These are phyloP conservation scores for Neurospora pannonica DNA, from an alignment of 495 filamentous ascomycete species.

Conservation along the genomic window DNA sequence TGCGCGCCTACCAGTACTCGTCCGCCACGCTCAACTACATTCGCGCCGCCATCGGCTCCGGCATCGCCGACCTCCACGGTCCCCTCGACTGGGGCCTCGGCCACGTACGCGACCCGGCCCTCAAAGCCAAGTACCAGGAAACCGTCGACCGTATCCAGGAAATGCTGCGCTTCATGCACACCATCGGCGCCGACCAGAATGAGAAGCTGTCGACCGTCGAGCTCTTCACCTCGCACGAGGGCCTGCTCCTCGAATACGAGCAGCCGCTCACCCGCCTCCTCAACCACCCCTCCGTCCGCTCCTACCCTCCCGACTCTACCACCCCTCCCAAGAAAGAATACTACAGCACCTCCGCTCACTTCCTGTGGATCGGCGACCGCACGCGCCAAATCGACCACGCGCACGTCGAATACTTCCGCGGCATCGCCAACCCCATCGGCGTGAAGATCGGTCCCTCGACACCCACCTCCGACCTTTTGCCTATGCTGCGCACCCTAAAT, in stretches of 20 bases:
- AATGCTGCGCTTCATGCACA: constrained; percentile 89
- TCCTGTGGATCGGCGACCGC: constrained; percentile 96
- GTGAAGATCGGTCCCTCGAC: constrained; percentile 93
- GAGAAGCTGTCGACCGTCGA: constrained; percentile 89
- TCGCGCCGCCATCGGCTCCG: constrained; percentile 70
- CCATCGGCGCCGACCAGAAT: constrained; percentile 79
- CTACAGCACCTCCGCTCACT: constrained; percentile 91
- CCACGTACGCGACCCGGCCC: constrained; percentile 75
- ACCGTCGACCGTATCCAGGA: constrained; percentile 84
- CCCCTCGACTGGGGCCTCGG: constrained; percentile 91
- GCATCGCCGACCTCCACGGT: constrained; percentile 86
- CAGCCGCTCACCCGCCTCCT: constrained; percentile 70
- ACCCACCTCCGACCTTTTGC: constrained; percentile 57
- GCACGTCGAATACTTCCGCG: constrained; percentile 95
- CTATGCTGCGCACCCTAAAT: constrained; percentile 75
- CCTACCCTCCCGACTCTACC: constrained; percentile 6
- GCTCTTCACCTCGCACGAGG: constrained; percentile 91
- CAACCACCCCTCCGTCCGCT: constrained; percentile 43
- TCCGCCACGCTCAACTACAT: constrained; percentile 89
- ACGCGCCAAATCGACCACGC: constrained; percentile 86
- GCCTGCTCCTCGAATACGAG: constrained; percentile 90
- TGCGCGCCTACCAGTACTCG: constrained; percentile 92
- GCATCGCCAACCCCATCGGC: constrained; percentile 88
- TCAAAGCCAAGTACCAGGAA: constrained; percentile 73
- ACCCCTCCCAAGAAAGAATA: constrained; percentile 37